A percentile compares a stretch with the other conserved stretches of the same genome.
These are phyloP conservation scores for Phytophthora sansomeana DNA, from an alignment of 352 stramenopile species.

Conservation along the genomic window DNA sequence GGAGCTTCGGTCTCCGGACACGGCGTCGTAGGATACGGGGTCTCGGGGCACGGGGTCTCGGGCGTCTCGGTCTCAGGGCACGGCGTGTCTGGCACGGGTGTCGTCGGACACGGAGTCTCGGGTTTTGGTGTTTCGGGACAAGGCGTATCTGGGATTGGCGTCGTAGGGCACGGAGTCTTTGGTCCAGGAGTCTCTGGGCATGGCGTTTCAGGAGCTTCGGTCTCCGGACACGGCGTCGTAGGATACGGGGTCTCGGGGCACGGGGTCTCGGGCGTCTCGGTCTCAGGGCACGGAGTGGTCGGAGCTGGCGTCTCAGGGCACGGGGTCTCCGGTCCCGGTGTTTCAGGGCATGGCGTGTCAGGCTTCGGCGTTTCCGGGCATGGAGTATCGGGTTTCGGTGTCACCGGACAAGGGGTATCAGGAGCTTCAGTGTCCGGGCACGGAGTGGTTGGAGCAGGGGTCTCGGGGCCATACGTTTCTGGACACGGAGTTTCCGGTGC, in stretches of 20 bases:
- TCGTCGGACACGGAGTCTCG: constrained; percentile 9
- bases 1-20: constrained; percentile 5
- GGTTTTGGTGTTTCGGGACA: background rate
- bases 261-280: no score
- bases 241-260: background rate
- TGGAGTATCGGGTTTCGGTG: constrained; percentile 3
- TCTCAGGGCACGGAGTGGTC: background rate
- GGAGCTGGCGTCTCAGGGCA: constrained; percentile 3
- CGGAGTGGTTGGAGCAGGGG: constrained; percentile 1
- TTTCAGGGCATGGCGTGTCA: background rate
- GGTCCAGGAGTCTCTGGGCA: constrained; percentile 15
- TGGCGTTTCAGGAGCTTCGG: constrained; percentile 2
- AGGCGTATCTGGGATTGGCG: background rate
- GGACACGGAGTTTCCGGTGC: background rate
- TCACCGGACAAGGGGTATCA: background rate
- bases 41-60: constrained; percentile 7
- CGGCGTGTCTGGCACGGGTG: background rate
- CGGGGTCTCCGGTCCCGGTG: constrained; percentile 3
- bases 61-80: constrained; percentile 6
- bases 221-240: background rate
- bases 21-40: constrained; percentile 4
- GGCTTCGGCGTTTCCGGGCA: constrained; percentile 8
- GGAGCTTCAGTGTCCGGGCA: background rate
- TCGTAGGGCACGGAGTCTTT: background rate
- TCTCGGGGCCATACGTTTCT: constrained; percentile 1